Evolutionary conservation across 2,329 filamentous ascomycete genomes (phyloP).

Genomic region (Aspergillus transmontanensis): DNA sequence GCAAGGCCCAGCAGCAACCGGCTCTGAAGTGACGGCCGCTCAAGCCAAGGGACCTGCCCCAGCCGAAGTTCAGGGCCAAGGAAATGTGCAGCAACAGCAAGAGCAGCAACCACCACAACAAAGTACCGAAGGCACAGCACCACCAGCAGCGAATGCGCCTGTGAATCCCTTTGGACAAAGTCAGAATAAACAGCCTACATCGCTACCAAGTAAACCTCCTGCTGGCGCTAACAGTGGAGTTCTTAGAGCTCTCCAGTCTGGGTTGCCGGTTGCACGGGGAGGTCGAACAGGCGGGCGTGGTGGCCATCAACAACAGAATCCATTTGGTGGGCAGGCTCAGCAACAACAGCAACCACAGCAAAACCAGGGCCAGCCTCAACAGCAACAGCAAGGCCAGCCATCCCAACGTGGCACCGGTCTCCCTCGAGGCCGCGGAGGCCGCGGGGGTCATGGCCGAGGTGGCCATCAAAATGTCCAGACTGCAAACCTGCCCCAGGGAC

Average conservation of each 20-base stretch:
- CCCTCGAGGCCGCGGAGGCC: conserved; percentile 50
- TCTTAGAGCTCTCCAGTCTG: conserved; percentile 47
- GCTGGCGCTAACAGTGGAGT: conserved; percentile 44
- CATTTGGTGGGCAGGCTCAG: conserved; percentile 26
- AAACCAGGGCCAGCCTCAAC: conserved; percentile 29
- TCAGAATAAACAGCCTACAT: conserved; percentile 28
- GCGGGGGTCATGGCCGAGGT: conserved; percentile 37
- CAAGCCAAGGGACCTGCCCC: conserved; percentile 8
- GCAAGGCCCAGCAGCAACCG: conserved; percentile 16
- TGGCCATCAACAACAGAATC: conserved; percentile 36
- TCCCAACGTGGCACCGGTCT: conserved; percentile 40
- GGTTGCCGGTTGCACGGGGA: conserved; percentile 47
- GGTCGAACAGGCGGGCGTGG: conserved; percentile 45
- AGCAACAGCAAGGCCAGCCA: conserved; percentile 25
- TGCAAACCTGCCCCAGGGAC: conserved; percentile 32
- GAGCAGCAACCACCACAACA: conserved; percentile 23
- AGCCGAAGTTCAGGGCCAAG: conserved; percentile 16
- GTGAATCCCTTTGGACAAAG: conserved; percentile 32
- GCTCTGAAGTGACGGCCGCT: conserved; percentile 3
- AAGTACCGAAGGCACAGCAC: conserved; percentile 20
- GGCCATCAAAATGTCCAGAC: conserved; percentile 48
- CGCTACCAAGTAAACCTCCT: conserved; percentile 37
- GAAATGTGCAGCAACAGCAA: conserved; percentile 19
- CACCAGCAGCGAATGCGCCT: conserved; percentile 14
- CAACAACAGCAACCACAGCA: conserved; percentile 29